Base-by-base conservation (phyloP, 1,284 basidiomycete species). In the Trichosporon asahii region DNA sequence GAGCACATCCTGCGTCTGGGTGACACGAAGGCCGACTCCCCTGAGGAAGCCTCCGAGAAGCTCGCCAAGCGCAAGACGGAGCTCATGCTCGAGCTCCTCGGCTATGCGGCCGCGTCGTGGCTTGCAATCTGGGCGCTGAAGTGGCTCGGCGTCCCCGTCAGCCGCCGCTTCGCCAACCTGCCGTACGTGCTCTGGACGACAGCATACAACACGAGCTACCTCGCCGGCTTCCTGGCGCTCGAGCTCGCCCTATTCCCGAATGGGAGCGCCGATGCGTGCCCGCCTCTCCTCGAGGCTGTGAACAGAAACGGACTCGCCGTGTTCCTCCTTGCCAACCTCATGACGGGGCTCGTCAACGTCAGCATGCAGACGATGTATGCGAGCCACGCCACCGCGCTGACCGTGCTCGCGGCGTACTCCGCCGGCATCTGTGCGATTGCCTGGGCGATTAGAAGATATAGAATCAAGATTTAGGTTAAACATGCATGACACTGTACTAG, bases 121-220 rank as follows among this genome's bases (percentile, higher is more conserved):
- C 76, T 81, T 3, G 75, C 88, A 0, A 84, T 91, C 3, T 87
- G 86, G 0, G 66, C 87, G 0, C 76, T 84, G 8, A 82, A 79
- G 55, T 70, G 69, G n/a, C 25, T 65, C 1, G 76, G 77, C 1
- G 46, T 76, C 21, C 65, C 72, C 11, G 88, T 94, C 9, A 96
- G 93, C 3, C 86, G 94, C 68, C 84, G 91, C 77, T 86, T 94
- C 85, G 94, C 90, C 61, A 98, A 99, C 77, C 76, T 94, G 27
- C 87, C 90, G 1, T 99, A 99, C 81, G 89, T 96, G 53, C 82
- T 95, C 27, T 98, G 95, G 94, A 88, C 92, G 7, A 88, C 88
- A 0, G 95, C 94, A 1, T 97, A 90, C 88, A 99, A 98, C 82
- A 90, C 91, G 0, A 87, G 89, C 1, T 95, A 95, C 84, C 85